A percentile compares a stretch with the other conserved stretches of the same genome.
Evolutionary conservation across 768 basidiomycete species (phyloP).

Genomic region (Lactarius evosmus): DNA sequence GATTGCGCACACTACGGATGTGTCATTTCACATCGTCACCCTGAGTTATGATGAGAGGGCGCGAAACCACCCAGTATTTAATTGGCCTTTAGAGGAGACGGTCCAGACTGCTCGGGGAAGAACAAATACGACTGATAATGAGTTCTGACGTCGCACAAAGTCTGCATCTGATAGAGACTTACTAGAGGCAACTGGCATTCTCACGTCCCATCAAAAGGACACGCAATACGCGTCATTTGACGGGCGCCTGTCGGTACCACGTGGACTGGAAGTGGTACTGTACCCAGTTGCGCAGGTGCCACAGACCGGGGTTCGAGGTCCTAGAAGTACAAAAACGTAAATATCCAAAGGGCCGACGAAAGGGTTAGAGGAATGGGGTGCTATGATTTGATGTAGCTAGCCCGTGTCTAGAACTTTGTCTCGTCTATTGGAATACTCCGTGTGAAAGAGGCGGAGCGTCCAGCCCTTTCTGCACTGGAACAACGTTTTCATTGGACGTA

Average conservation of each 20-base stretch:
- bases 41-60: neutral
- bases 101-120: neutral
- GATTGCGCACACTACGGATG: neutral
- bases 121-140: neutral
- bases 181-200: neutral
- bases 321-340: neutral
- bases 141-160: neutral
- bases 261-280: neutral
- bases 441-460: slow-evolving; percentile 2
- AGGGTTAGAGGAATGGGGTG: slow-evolving; percentile 11
- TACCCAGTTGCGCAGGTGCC: neutral
- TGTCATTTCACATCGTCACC: neutral
- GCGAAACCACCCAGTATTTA: neutral
- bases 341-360: slow-evolving; percentile 1
- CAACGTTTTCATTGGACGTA: slow-evolving; percentile 1
- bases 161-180: neutral
- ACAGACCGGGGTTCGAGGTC: slow-evolving; percentile 5
- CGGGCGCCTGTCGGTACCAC: neutral
- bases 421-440: neutral
- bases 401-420: neutral
- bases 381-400: neutral
- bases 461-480: neutral
- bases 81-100: neutral
- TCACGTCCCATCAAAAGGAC: neutral
- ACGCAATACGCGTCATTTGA: neutral